Base-by-base conservation (phyloP, 768 basidiomycete species). In the Kwoniella mangroviensis region DNA sequence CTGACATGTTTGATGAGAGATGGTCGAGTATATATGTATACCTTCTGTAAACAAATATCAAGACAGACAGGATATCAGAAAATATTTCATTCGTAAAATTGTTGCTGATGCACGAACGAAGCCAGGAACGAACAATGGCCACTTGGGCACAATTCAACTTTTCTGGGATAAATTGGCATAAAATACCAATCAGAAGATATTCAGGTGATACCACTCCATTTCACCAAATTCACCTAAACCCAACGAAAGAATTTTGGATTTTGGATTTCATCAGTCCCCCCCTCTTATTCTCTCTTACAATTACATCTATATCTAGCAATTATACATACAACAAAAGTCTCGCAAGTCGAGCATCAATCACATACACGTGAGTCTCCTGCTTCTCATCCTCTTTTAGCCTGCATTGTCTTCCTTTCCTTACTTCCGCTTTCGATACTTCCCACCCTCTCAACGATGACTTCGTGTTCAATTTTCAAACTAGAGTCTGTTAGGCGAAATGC, bases 401-500 rank as follows among this genome's bases (percentile, higher is more conserved):
- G 45, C 22, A 15, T 52, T 24, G 49, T 9, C 56, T 41, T 54
- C 34, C 34, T 45, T 51, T 21, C 56, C 12, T 26, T 24, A 15
- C 24, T 40, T 45, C 15, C 34, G 42, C 53, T 49, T 59, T 52
- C 43, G 34, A 34, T 69, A 54, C 62, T 41, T n/a, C 70, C 55
- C 53, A 22, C 57, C 45, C 61, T 43, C 63, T 41, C 55, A 49
- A 63, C 71, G 79, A 81, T 81, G 79, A 81, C 74, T 71, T 70
- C 70, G 79, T 81, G 79, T 79, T 74, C 75, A 70, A 74, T 74
- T 58, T 76, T 81, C 79, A 81, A 81, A 81, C 79, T 81, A 81
- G 79, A 81, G 79, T 81, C 79, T 81, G 77, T 81, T 75, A 81
- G 79, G 75, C 77, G 70, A 78, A 81, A 70, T 60, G 77, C 75